Evolutionary conservation across 2,329 filamentous ascomycete species (phyloP), one percentile per base, ranked within the genome.

Genomic region (Trichoderma sp.): DNA sequence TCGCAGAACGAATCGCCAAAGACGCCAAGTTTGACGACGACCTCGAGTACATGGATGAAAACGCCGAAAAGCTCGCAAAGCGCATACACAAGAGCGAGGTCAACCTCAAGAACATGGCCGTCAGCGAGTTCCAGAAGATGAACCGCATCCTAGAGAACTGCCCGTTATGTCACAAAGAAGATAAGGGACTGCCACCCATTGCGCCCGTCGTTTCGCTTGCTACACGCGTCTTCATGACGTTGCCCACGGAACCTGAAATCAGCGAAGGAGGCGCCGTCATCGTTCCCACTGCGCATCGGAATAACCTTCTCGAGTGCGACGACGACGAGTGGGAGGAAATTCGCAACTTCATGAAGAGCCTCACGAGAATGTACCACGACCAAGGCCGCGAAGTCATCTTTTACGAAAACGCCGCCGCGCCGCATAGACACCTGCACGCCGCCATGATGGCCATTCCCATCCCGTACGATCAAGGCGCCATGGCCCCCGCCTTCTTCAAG

Each of bases 271-370:
- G 94, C 63, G 93, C 95, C 7, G 91, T 96, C 71, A 96, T 99
- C 73, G 94, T 95, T 3, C 96, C 96, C 6, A 90, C 96, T 26
- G 89, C 94, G 76, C 96, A 99, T 80, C 91, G 91, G 67, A 90
- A 87, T 28, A 99, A 98, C 80, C 88, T 99, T 0, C 85, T 99
- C n/a, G 95, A 98, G 81, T 99, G 96, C 81, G 95, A 98, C 81
- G 95, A 99, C 78, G 96, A 99, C 79, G 96, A 99, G 80, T 99
- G 97, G 97, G 96, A 99, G 79, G 96, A 99, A 82, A 91, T 99
- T 6, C 92, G 96, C 76, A 99, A 99, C 81, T 99, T 99, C 79
- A 98, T 98, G 95, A 99, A 99, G 84, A 92, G 90, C 72, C 86
- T 99, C 23, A 98, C 92, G 5, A 90, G 95, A 58, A 92, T 98